A percentile compares a stretch with the other conserved stretches of the same genome.
Conservation (phyloP, 768 basidiomycete species). For the Russula virescens region DNA sequence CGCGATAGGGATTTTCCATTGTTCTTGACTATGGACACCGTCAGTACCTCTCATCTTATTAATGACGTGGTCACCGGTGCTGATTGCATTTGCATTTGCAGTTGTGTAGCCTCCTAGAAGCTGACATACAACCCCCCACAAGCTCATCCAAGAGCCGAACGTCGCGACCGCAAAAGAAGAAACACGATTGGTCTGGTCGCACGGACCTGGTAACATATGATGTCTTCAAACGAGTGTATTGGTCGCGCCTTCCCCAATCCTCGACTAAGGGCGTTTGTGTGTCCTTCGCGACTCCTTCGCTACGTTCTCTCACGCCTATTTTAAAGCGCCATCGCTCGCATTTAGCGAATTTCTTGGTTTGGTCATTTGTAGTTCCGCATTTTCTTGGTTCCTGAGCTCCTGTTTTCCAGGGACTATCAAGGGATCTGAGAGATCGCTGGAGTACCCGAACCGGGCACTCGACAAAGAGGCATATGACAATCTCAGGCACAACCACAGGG, state of each 20-base stretch:
- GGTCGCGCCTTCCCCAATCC: conserved; percentile 50
- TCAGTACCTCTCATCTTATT: conserved; percentile 27
- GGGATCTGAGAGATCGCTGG: conserved; percentile 55
- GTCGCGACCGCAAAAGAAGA: conserved; percentile 3
- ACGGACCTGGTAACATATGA: conserved; percentile 38
- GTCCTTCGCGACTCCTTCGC: conserved; percentile 2
- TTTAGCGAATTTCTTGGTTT: conserved; percentile 62
- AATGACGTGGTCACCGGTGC: not conserved
- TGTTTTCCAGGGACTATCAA: conserved; percentile 47
- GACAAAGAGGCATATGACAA: conserved; percentile 9
- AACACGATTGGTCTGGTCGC: not conserved
- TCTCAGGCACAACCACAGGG: not conserved
- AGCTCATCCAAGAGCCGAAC: not conserved
- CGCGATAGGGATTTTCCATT: conserved; percentile 60
- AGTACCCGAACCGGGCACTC: conserved; percentile 6
- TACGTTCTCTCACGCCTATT: not conserved
- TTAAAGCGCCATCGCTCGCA: conserved; percentile 52
- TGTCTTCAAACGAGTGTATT: conserved; percentile 47
- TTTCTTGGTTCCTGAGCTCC: not conserved
- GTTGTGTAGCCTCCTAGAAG: conserved; percentile 47
- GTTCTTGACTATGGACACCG: conserved; percentile 61
- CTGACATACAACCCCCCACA: conserved; percentile 32
- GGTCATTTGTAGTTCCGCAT: too few relatives aligned
- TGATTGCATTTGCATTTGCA: conserved; percentile 24
- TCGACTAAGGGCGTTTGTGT: conserved; percentile 50